Evolutionary conservation across 2,329 filamentous ascomycete genomes (phyloP), one percentile per base, ranked within the genome.

Genomic region (Aureobasidium mangrovei): DNA sequence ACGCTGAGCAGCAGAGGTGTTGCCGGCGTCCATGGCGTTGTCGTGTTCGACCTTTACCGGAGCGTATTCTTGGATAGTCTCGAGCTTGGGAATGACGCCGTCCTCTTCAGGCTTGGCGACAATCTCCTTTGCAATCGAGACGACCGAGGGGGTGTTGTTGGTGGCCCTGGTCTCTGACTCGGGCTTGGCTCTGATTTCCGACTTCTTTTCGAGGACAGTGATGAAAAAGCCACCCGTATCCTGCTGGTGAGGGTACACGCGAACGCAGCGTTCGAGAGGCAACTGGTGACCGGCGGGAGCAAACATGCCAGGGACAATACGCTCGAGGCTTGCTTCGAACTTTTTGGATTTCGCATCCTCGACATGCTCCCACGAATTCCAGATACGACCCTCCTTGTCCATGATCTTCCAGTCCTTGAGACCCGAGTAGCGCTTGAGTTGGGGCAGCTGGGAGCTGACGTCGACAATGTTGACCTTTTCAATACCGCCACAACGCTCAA

Each of bases 161-260:
- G 56, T 56, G 7, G 65, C 62, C 64, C 78, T 80, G 53, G 71
- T 67, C 55, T 77, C 75, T 4, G 79, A 77, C 69, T 93, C 87
- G 26, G 84, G 83, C 69, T 80, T 86, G 7, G 84, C 85, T 67
- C 80, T 86, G 68, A 95, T 90, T 60, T 96, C 93, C 28, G 82
- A 80, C 67, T 85, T 84, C 78, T 98, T 98, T 74, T 96, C 87
- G 18, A 98, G 73, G 0, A 96, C 91, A 0, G 90, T 86, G 67
- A 98, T 96, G 74, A 98, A 98, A 77, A 98, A 98, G 26, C 86
- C 91, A 54, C 93, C 93, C 3, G 93, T 98, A 64, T 98, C 90
- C 71, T 98, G 93, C 66, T 90, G 79, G 69, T 98, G 93, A 33
- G 91, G 88, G 69, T 97, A 98, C 5, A 98, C 84, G 58, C 93